Base-by-base conservation (phyloP, 2,329 filamentous ascomycete genomes). In the Blastomyces silverae region DNA sequence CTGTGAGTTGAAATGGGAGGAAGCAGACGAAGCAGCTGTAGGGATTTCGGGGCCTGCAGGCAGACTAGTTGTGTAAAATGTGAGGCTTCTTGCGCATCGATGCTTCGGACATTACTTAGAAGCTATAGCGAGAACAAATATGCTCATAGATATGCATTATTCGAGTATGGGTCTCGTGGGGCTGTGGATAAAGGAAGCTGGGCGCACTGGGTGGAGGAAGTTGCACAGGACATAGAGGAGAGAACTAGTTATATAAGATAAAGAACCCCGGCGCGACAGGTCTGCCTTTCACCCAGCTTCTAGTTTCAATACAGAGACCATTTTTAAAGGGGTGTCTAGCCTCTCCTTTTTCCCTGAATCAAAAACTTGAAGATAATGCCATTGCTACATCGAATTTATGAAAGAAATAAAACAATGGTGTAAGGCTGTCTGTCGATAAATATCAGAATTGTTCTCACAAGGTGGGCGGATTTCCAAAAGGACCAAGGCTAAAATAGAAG, bases 351-450 rank as follows among this genome's bases (percentile, higher is more conserved):
- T 34, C 52, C 28, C 25, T 55, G 52, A 25, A 39, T 22, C 20
- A 22, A 22, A 57, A 57, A 8, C 11, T 39, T n/a, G 34, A 57
- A 57, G 31, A 57, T 39, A 39, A 57, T 57, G 34, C 15, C 55
- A 57, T 42, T 42, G 31, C 20, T 57, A 57, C 22, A n/a, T 57
- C 17, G n/a, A 55, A 34, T 20, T 10, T 25, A n/a, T 39, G 34
- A 34, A 37, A 37, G 31, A 20, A 22, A 34, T n/a, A 57, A 20
- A 37, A 57, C 55, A 57, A 57, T n/a, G 20, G 55, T n/a, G 37
- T 57, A 1, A n/a, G 55, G 3, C 31, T n/a, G n/a, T 2, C 31
- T 57, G 17, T 31, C 15, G 25, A 55, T 55, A 20, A 8, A 3
- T 31, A 34, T n/a, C 31, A 13, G 10, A 55, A 55, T 11, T 25